Evolutionary conservation across 805 yeast species (phyloP).

Genomic region (Candida lessepsii): DNA sequence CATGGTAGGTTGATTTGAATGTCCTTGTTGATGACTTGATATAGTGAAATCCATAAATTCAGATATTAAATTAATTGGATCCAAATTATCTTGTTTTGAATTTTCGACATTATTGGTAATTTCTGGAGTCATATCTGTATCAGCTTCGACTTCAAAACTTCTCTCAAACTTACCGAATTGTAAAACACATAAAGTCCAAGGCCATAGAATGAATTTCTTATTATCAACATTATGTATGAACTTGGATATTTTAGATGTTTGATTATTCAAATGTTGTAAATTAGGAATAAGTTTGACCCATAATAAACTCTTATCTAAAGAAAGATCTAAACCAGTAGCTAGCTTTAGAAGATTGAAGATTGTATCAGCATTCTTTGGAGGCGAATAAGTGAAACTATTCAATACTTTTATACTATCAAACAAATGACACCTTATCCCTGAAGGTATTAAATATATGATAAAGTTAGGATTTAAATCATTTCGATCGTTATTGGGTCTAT

Average conservation of each 20-base stretch:
- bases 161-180: conserved; percentile 45
- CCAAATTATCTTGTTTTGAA: conserved; percentile 13
- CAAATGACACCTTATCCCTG: conserved; percentile 44
- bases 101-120: no score
- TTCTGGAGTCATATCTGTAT: not conserved
- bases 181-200: conserved; percentile 60
- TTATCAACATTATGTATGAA: conserved; percentile 54
- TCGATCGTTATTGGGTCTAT: conserved; percentile 12
- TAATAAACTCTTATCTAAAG: conserved; percentile 23
- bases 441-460: conserved; percentile 40
- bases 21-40: conserved; percentile 15
- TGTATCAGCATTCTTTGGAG: conserved; percentile 20
- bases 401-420: conserved; percentile 26
- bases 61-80: conserved; percentile 35
- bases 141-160: not conserved
- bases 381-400: conserved; percentile 24
- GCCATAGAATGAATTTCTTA: conserved; percentile 67
- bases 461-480: conserved; percentile 20
- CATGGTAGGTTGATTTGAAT: conserved; percentile 7
- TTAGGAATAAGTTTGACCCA: conserved; percentile 76
- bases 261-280: conserved; percentile 63
- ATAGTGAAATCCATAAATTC: conserved; percentile 37
- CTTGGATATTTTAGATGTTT: conserved; percentile 59
- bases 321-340: conserved; percentile 33
- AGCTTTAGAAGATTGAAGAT: conserved; percentile 32